Evolutionary conservation across 2,329 filamentous ascomycete species (phyloP).

Genomic region (Fusarium nelsonii): DNA sequence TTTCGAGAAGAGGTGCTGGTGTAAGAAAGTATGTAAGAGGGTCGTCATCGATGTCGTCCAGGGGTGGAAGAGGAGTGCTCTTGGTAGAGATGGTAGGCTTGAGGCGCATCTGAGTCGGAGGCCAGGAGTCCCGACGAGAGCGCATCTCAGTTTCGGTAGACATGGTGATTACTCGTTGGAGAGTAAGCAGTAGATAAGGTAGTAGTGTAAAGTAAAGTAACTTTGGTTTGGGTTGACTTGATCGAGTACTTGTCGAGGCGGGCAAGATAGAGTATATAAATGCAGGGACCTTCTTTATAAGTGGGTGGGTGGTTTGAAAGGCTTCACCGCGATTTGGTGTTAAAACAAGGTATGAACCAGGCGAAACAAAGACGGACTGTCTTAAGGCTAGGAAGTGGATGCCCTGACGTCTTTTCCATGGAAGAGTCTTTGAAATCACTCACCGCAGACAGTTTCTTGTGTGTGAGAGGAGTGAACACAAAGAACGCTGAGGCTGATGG

Average conservation of each 20-base stretch:
- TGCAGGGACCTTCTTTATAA: conserved; percentile 28
- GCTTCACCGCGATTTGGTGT: conserved; percentile 37
- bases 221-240: conserved; percentile 2
- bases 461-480: conserved; percentile 27
- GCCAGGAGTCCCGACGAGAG: conserved; percentile 63
- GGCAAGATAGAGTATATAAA: conserved; percentile 10
- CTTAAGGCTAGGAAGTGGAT: conserved; percentile 39
- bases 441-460: conserved; percentile 39
- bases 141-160: conserved; percentile 50
- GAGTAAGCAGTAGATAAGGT: neutral
- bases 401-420: conserved; percentile 36
- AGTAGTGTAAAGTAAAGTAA: neutral
- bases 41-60: conserved; percentile 65
- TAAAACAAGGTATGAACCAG: conserved; percentile 35
- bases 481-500: conserved; percentile 30
- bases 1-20: conserved; percentile 59
- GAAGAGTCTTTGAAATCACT: conserved; percentile 42
- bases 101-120: conserved; percentile 64
- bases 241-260: conserved; percentile 13
- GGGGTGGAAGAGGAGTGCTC: conserved; percentile 57
- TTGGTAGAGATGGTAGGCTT: conserved; percentile 57
- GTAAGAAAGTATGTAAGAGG: conserved; percentile 69
- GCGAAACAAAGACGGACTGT: conserved; percentile 39
- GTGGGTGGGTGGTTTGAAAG: conserved; percentile 27
- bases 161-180: conserved; percentile 48